These are phyloP conservation scores for Komagataella pastoris DNA, from an alignment of 805 yeast species.

Conservation along the genomic window DNA sequence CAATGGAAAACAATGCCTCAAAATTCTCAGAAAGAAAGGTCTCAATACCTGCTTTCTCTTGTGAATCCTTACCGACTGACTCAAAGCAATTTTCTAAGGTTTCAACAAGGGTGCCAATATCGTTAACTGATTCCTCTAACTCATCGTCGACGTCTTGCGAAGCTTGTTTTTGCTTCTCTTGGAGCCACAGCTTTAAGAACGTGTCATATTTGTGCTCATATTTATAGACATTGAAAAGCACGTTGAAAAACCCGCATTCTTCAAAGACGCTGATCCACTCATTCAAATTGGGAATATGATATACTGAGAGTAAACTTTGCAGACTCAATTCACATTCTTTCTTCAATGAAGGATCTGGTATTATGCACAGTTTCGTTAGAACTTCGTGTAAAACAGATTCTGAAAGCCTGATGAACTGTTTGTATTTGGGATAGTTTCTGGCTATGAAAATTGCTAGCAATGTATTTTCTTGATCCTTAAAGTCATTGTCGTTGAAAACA, in stretches of 20 bases:
- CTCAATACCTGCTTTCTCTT: conserved; percentile 11
- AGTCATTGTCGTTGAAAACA: conserved; percentile 28
- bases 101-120: neutral
- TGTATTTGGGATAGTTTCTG: conserved; percentile 70
- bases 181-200: conserved; percentile 25
- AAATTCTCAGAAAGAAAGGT: conserved; percentile 16
- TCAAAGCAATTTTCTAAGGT: conserved; percentile 12
- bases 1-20: conserved; percentile 9
- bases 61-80: conserved; percentile 4
- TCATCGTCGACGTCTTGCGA: neutral
- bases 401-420: conserved; percentile 67
- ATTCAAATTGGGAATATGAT: conserved; percentile 42
- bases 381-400: conserved; percentile 39
- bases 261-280: conserved; percentile 35
- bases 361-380: conserved; percentile 34
- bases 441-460: conserved; percentile 60
- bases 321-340: conserved; percentile 67
- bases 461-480: conserved; percentile 15
- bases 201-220: conserved; percentile 35
- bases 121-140: neutral
- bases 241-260: conserved; percentile 42
- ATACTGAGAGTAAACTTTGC: conserved; percentile 54
- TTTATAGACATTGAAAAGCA: conserved; percentile 42
- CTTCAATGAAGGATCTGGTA: conserved; percentile 17
- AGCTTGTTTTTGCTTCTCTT: neutral